These are phyloP conservation scores for Myriosclerotinia scirpicola DNA, from an alignment of 2,329 filamentous ascomycete species.

Conservation along the genomic window DNA sequence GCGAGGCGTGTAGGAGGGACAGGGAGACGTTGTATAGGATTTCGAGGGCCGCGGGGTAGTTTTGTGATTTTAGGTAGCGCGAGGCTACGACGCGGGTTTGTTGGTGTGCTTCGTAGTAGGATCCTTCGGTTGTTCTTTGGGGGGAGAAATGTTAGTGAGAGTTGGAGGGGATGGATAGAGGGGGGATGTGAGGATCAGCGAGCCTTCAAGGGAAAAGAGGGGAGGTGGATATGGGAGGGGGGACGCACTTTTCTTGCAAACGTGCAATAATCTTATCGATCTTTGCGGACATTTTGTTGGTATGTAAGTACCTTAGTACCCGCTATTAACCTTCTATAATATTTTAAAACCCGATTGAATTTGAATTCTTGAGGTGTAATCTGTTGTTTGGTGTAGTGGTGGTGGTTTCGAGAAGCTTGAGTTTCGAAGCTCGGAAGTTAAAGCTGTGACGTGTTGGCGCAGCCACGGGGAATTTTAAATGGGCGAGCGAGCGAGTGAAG, in stretches of 20 bases:
- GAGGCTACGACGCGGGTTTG: conserved; percentile 94
- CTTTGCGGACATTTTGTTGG: conserved; percentile 48
- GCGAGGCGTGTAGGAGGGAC: conserved; percentile 84
- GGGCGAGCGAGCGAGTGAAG: too few species aligned
- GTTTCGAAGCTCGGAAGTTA: background rate
- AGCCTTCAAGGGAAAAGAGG: background rate
- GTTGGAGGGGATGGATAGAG: conserved; percentile 23
- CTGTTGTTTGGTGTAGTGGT: background rate
- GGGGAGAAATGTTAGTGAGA: conserved; percentile 17
- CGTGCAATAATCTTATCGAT: conserved; percentile 71
- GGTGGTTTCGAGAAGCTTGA: background rate
- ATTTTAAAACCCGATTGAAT: background rate
- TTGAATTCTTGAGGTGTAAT: too few species aligned
- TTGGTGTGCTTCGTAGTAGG: conserved; percentile 98
- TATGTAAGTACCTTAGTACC: background rate
- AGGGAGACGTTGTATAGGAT: conserved; percentile 82
- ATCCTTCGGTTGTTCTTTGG: conserved; percentile 87
- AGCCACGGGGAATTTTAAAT: background rate
- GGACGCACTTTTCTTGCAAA: conserved; percentile 67
- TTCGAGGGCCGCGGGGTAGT: conserved; percentile 83
- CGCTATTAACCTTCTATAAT: too few species aligned
- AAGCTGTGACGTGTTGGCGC: conserved; percentile 17
- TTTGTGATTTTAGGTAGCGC: conserved; percentile 84
- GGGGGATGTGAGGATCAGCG: too few species aligned
- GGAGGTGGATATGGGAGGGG: conserved; percentile 5